Percentiles rank a stretch among this genome's conserved stretches.
These are phyloP conservation scores for Diaporthe sp. DNA, from an alignment of 2,329 filamentous ascomycete genomes.

Conservation along the genomic window DNA sequence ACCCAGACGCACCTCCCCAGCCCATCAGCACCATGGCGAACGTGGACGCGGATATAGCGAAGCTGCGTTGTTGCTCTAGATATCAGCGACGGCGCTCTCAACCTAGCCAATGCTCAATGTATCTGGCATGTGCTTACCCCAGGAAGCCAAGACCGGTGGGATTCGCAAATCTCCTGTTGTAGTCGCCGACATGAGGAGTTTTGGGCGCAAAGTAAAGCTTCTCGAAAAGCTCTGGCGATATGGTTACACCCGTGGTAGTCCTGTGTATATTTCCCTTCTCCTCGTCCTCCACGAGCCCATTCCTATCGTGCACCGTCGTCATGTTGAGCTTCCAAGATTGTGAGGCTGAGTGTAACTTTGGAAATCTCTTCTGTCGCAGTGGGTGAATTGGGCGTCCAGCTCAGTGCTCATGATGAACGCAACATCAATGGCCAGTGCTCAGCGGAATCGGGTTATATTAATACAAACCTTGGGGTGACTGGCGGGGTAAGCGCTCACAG, in stretches of 20 bases:
- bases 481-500: not conserved
- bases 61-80: conserved; percentile 44
- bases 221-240: conserved; percentile 55
- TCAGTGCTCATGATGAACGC: not conserved
- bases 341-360: not conserved
- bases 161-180: conserved; percentile 53
- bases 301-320: not conserved
- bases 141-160: conserved; percentile 53
- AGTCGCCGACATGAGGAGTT: conserved; percentile 51
- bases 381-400: not conserved
- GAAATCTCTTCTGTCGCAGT: not conserved
- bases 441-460: not conserved
- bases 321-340: not conserved
- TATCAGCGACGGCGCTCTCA: not conserved
- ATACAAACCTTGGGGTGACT: not conserved
- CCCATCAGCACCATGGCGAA: conserved; percentile 54
- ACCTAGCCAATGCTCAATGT: not conserved
- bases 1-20: conserved; percentile 51
- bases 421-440: not conserved
- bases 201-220: conserved; percentile 56
- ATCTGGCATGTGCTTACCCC: conserved; percentile 44
- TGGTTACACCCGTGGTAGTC: conserved; percentile 51
- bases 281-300: conserved; percentile 42
- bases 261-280: conserved; percentile 50
- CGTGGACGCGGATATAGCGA: conserved; percentile 53